Evolutionary conservation across 2,329 filamentous ascomycete species (phyloP), one percentile per base, ranked within the genome.

Genomic region (Fusarium piperis): DNA sequence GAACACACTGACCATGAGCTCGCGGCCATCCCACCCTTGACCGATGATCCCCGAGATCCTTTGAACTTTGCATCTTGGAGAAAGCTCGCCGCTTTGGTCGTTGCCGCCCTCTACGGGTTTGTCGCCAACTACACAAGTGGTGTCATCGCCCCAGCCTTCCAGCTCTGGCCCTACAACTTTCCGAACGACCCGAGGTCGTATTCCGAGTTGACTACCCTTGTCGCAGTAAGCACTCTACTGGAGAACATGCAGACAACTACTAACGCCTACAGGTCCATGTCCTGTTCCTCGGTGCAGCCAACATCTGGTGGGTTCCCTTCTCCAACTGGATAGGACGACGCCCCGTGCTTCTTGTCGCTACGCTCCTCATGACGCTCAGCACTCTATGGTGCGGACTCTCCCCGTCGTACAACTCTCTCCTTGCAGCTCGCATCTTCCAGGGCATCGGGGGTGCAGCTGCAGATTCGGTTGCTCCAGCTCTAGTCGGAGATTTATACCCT

Each of bases 401-500:
- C 0, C 70, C 62, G 0, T 68, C 70, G 0, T 81, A 77, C 28
- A 30, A 71, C 3, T 74, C 75, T 1, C 68, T 81, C 0, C 58
- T 83, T 7, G 74, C 62, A 1, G 74, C 80, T 1, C 65, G 81
- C 0, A 52, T 80, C 0, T 77, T 82, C 1, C 80, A 82, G 20
- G 81, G 78, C 0, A 63, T 79, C 0, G 81, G 81, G 0, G 80
- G 77, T 3, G 76, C 76, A 0, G 79, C 79, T 0, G 77, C 81
- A 0, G 80, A 82, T 11, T 80, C 81, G 0, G 76, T 82, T 6
- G 74, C 75, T 0, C 79, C 81, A 0, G 79, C 78, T 0, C 38
- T 81, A 1, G 68, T 82, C 4, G 81, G 81, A 2, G 81, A 82
- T 12, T 67, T 82, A 23, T 82, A 79, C 18, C 81, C 81, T 7